Evolutionary conservation across 2,329 filamentous ascomycete species (phyloP).

Genomic region (Claviceps spartinae): DNA sequence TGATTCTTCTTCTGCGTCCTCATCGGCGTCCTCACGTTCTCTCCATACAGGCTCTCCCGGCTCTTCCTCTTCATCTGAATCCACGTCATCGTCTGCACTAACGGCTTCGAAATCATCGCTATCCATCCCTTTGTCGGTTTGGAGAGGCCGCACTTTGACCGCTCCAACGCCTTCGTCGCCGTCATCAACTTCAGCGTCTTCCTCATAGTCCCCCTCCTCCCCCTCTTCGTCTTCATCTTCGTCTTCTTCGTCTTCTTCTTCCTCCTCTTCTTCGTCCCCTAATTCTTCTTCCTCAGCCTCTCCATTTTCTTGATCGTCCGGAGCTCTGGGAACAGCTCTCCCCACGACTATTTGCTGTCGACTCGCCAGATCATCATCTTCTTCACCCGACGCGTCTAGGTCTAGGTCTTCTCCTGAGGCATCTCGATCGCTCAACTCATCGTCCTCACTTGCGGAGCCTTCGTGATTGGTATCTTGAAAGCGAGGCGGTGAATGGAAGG

Average conservation of each 20-base stretch:
- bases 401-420: slow-evolving; percentile 30
- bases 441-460: slow-evolving; percentile 15
- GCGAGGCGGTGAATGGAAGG: not conserved
- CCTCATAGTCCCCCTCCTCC: slow-evolving; percentile 7
- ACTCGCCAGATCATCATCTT: slow-evolving; percentile 21
- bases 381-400: slow-evolving; percentile 29
- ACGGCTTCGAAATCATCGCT: slow-evolving; percentile 32
- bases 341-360: slow-evolving; percentile 16
- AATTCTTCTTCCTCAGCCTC: slow-evolving; percentile 14
- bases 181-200: slow-evolving; percentile 19
- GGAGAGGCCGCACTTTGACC: slow-evolving; percentile 41
- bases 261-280: slow-evolving; percentile 14
- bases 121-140: slow-evolving; percentile 34
- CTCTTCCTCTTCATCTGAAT: slow-evolving; percentile 37
- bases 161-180: slow-evolving; percentile 39
- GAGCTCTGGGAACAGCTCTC: slow-evolving; percentile 13
- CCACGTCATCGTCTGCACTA: slow-evolving; percentile 39
- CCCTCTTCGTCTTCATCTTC: slow-evolving; percentile 18
- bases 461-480: slow-evolving; percentile 10
- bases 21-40: slow-evolving; percentile 5
- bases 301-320: slow-evolving; percentile 19
- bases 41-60: slow-evolving; percentile 12
- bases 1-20: slow-evolving; percentile 8
- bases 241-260: slow-evolving; percentile 14
- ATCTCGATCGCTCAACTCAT: slow-evolving; percentile 25